Evolutionary conservation across 2,329 filamentous ascomycete genomes (phyloP), one percentile per base, ranked within the genome.

Genomic region (Nakataea oryzae): DNA sequence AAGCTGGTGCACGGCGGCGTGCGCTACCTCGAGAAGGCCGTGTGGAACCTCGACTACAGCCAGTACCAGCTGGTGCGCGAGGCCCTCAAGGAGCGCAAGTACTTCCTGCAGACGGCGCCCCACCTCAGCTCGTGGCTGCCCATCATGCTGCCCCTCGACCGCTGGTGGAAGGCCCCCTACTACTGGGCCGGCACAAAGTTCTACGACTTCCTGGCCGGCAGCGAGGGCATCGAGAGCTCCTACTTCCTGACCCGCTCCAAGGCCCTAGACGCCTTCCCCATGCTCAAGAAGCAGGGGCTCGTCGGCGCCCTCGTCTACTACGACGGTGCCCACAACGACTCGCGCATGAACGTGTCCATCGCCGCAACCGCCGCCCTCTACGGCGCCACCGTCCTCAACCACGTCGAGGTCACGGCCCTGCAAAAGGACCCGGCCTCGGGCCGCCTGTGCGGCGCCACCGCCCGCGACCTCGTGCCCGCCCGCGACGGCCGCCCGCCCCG

Each of bases 1-100:
- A 95, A 95, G 76, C 81, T 95, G 61, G 90, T 95, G 24, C 90
- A 95, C 74, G 90, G 90, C 67, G 90, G 90, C 70, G 90, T 95
- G 64, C 84, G 90, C 67, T 95, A 93, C 72, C 79, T 95, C 63
- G 90, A 95, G 74, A 95, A 95, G 79, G 90, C 90, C 62, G 86
- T 95, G 59, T 91, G 87, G 86, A 89, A 93, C 72, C 78, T 93
- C 69, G 90, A 95, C 74, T 93, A 92, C 73, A 87, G 86, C 67
- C 90, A 95, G 81, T 89, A 91, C 71, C 79, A 87, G 71, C 82
- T 95, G 58, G 90, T 95, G 69, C 88, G 87, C 73, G 90, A 93
- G 75, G 90, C 90, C 50, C 81, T 95, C 61, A 86, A 89, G 67
- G 90, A 95, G 78, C 86, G 90, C 70, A 89, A 89, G 73, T 93